Evolutionary conservation across 140 eudicot genomes (phyloP).

Genomic region (Oenanthe javanica): DNA sequence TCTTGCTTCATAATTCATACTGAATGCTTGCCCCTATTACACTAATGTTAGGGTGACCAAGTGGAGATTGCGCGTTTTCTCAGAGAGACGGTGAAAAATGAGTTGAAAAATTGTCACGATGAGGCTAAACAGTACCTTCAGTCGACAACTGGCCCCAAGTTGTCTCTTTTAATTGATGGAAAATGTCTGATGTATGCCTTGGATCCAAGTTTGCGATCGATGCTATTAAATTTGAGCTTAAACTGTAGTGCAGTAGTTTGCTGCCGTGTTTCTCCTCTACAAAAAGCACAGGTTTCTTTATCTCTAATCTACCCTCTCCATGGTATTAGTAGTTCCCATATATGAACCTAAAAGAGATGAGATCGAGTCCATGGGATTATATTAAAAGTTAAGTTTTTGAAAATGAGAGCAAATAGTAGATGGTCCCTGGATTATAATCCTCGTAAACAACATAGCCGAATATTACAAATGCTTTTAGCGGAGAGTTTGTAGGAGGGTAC

Average conservation of each 20-base stretch:
- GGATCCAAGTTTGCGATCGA: conserved; percentile 78
- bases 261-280: conserved; percentile 94
- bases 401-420: background rate
- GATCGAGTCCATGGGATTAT: background rate
- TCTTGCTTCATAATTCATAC: conserved; percentile 4
- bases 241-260: conserved; percentile 88
- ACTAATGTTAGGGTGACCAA: conserved; percentile 68
- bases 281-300: conserved; percentile 73
- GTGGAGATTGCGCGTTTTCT: conserved; percentile 85
- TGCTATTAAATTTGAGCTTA: conserved; percentile 72
- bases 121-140: conserved; percentile 59
- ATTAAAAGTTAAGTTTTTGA: background rate
- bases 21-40: conserved; percentile 10
- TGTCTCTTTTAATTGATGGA: conserved; percentile 84
- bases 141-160: conserved; percentile 44
- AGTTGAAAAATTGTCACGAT: conserved; percentile 46
- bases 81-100: conserved; percentile 53
- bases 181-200: conserved; percentile 94
- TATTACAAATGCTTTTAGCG: background rate
- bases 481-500: background rate
- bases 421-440: background rate
- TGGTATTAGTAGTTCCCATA: background rate
- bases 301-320: background rate
- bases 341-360: background rate
- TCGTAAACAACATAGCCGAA: background rate